Evolutionary conservation across 371 early-diverging fungal genomes (phyloP), one percentile per base, ranked within the genome.

Genomic region (Mucor velutinosus): DNA sequence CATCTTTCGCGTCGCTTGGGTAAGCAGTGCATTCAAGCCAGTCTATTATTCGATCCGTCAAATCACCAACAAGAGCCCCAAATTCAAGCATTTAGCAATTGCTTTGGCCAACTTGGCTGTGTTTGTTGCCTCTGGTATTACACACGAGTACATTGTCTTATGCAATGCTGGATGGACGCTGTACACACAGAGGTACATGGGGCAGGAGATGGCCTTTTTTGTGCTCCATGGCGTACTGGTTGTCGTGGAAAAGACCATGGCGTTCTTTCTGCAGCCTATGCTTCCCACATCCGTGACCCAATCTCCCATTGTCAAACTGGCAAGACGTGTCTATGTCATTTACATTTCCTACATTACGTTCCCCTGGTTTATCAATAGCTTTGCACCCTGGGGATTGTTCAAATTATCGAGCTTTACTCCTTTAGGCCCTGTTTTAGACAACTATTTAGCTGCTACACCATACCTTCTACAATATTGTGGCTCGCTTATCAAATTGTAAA

Each of bases 151-250:
- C 60, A 60, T 66, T 7, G 65, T 73, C 8, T 45, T 73, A 30
- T 70, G 69, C 57, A 75, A 75, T 43, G 61, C 75, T 19, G 75
- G 77, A 21, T 79, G 75, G 75, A 17, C 59, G 21, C 39, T 70
- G 12, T 79, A 75, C 25, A 53, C 58, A 5, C 53, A 70, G 15
- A 45, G 58, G n/a, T 75, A 70, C 39, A 39, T 75, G 39, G 77
- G 77, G 17, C 71, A 76, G n/a, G 73, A 79, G 23, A 45, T 70
- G 33, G 30, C 66, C 1, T 79, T 76, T 60, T 79, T 79, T 41
- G 65, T 59, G 29, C 67, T 71, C 1, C 75, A 79, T 32, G 80
- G 80, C 7, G 8, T 71, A 2, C 59, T 73, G 15, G 69, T 76
- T 10, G 56, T 71, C 0, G 15, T 73, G 6, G 77, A 73, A 33